Evolutionary conservation across 257 asterid genomes (phyloP), one percentile per base, ranked within the genome.

Genomic region (Phtheirospermum japonicum): DNA sequence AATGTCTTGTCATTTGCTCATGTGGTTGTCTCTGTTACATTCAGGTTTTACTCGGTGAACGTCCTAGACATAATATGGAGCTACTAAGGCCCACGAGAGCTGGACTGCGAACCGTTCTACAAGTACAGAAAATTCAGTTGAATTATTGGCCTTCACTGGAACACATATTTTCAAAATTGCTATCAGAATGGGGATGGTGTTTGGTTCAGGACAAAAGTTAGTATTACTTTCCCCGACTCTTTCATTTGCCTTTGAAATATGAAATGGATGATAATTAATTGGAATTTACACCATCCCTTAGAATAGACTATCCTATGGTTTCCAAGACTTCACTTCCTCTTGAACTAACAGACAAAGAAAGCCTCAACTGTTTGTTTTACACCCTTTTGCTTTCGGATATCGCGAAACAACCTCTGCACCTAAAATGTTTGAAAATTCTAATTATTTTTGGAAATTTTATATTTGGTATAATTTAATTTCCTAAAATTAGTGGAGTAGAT

Each of bases 41-140:
- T 65, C 79, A 92, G 99, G 95, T 89, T 66, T 77, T 92, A 76
- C 86, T 92, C 64, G 96, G 99, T 73, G 99, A 86, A 75, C 67
- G 59, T 74, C 75, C 81, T 12, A 64, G 53, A 67, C 70, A 65
- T 58, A 65, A 80, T 57, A 20, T 65, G 70, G 93, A 78, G 36
- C 66, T 68, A 43, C 46, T 75, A 64, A 52, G 75, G 23, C 99
- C 99, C 58, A 80, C 93, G 46, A 85, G 64, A 68, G 71, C 90
- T 64, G 97, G 97, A 57, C 46, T 89, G 68, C 88, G 77, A 61
- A 80, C 93, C 40, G 77, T 86, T 71, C 70, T 78, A 42, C 95
- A 89, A 57, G 99, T 92, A 53, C 65, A 81, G 50, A 73, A 83
- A 70, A 83, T 89, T 76, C 99, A 92, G 75, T 78, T 59, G 73